Conservation (phyloP, 257 asterid species). For the Scutellaria baicalensis region DNA sequence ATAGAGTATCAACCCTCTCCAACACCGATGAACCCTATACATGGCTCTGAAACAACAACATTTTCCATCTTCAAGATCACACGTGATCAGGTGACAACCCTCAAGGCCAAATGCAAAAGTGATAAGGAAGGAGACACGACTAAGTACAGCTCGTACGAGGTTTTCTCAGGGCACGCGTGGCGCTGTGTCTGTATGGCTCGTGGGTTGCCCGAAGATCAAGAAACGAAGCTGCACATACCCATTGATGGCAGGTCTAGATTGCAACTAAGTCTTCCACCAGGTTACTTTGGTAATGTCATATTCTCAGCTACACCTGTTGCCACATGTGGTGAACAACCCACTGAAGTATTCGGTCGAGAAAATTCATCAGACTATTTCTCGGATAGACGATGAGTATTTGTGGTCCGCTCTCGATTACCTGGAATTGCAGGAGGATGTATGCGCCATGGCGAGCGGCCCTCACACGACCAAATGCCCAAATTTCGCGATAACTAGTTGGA, state of each 20-base stretch:
- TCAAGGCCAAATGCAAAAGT: background rate
- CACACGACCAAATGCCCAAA: background rate
- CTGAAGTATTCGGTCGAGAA: background rate
- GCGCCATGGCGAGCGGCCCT: background rate
- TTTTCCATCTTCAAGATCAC: background rate
- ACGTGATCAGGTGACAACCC: background rate
- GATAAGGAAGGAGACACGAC: background rate
- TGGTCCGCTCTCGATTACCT: background rate
- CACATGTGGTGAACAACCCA: slow-evolving; percentile 5
- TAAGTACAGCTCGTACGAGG: background rate
- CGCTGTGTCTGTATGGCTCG: background rate
- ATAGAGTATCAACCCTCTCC: background rate
- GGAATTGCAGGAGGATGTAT: background rate
- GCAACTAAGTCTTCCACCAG: background rate
- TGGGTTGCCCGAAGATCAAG: background rate
- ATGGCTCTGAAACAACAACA: background rate
- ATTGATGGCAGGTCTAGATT: background rate
- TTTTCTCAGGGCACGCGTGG: background rate
- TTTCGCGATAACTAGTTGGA: slow-evolving; percentile 2
- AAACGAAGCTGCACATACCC: background rate
- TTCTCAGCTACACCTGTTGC: background rate
- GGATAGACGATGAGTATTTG: slow-evolving; percentile 1
- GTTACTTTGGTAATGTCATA: background rate
- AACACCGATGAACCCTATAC: background rate
- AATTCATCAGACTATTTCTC: no score